phyloP scores from a whole-genome alignment of 345 rosid species.

The Salix exigua region DNA sequence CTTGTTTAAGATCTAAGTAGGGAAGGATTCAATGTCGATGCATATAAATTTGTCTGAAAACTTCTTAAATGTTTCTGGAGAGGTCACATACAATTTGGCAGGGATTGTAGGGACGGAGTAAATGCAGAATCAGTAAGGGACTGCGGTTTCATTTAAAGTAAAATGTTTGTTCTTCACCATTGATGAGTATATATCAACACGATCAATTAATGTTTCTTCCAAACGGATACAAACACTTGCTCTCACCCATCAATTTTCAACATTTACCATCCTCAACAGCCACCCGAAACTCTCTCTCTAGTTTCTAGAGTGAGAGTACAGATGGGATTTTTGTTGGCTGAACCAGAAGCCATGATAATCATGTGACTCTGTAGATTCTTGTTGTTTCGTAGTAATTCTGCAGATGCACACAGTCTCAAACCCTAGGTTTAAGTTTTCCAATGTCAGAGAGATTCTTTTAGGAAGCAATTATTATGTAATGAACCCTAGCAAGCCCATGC shows the following conservation, averaged over 20 bases:
- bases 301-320: background rate
- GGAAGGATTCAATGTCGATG: background rate
- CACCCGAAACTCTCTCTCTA: background rate
- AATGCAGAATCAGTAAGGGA: conserved; percentile 34
- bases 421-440: conserved; percentile 1
- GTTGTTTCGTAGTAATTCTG: background rate
- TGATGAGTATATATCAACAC: conserved; percentile 8
- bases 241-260: conserved; percentile 35
- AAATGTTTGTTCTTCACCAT: background rate
- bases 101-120: conserved; percentile 13
- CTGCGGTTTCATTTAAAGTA: conserved; percentile 30
- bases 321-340: background rate
- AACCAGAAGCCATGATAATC: background rate
- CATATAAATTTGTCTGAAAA: background rate
- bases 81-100: background rate
- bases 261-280: conserved; percentile 44
- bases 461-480: background rate
- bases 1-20: too few species aligned
- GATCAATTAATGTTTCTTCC: conserved; percentile 3
- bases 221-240: conserved; percentile 8
- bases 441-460: background rate
- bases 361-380: background rate
- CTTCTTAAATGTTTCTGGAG: background rate
- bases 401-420: background rate
- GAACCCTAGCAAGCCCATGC: background rate